Conservation (phyloP, 2,329 filamentous ascomycete genomes). For the Talaromyces marneffei region DNA sequence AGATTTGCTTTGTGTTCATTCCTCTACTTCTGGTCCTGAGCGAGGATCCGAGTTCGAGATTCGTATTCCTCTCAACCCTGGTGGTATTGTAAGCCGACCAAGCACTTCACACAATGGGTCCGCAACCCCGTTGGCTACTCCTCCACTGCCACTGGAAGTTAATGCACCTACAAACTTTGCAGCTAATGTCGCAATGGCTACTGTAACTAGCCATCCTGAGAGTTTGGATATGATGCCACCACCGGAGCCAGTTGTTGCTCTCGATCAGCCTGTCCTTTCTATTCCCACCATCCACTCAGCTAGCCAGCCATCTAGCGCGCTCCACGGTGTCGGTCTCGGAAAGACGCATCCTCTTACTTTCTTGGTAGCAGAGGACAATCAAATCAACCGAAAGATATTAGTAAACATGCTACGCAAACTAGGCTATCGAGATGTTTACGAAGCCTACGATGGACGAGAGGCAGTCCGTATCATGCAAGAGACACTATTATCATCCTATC, state of each 20-base stretch:
- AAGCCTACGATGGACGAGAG: slow-evolving; percentile 64
- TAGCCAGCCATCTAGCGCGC: slow-evolving; percentile 17
- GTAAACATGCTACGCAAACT: slow-evolving; percentile 62
- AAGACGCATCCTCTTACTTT: slow-evolving; percentile 59
- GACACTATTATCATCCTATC: slow-evolving; percentile 29
- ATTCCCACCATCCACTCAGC: slow-evolving; percentile 12
- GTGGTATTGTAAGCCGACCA: slow-evolving; percentile 41
- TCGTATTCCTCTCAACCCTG: slow-evolving; percentile 54
- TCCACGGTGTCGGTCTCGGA: slow-evolving; percentile 54
- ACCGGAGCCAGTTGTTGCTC: not conserved
- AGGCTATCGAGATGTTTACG: slow-evolving; percentile 57
- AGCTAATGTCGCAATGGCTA: not conserved
- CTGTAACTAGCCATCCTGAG: not conserved
- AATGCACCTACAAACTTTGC: not conserved
- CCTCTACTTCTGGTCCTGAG: slow-evolving; percentile 55
- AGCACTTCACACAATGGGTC: slow-evolving; percentile 45
- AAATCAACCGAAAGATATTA: slow-evolving; percentile 63
- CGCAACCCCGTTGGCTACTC: slow-evolving; percentile 23
- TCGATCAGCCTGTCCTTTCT: not conserved
- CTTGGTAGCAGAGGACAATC: slow-evolving; percentile 67
- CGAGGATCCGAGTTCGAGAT: slow-evolving; percentile 66
- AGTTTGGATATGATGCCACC: slow-evolving; percentile 3
- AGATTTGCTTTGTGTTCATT: slow-evolving; percentile 59
- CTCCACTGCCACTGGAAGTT: not conserved
- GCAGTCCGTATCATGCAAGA: slow-evolving; percentile 57